Conservation (phyloP, 352 stramenopile species). For the Phytophthora colocasiae region DNA sequence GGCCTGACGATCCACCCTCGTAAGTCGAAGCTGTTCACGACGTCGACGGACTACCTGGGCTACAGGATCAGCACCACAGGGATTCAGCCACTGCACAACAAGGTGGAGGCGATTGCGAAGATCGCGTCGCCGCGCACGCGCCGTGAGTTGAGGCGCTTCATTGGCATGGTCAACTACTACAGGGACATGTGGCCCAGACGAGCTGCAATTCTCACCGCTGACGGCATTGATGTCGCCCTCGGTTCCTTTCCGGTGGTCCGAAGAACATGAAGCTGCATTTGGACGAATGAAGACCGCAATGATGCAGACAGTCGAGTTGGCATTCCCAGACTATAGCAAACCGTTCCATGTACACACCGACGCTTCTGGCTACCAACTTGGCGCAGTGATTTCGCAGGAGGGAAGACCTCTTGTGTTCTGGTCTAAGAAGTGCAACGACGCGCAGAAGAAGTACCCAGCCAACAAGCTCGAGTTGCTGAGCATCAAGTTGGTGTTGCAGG, state of each 20-base stretch:
- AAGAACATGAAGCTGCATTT: background rate
- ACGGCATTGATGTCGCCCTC: constrained; percentile 1
- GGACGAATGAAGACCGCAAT: constrained; percentile 7
- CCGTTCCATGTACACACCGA: constrained; percentile 3
- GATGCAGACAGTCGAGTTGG: background rate
- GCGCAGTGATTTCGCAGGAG: constrained; percentile 9
- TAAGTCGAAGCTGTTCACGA: too few relatives aligned
- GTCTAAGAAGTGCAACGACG: constrained; percentile 12
- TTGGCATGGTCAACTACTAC: constrained; percentile 8
- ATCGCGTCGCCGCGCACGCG: constrained; percentile 1
- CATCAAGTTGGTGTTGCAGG: constrained; percentile 4
- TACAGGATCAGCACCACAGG: too few relatives aligned
- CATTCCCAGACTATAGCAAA: background rate
- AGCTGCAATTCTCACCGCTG: constrained; percentile 1
- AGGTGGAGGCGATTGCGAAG: background rate
- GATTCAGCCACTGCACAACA: background rate
- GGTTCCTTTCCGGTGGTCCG: background rate
- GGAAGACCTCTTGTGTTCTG: constrained; percentile 5
- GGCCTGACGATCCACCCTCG: too few relatives aligned
- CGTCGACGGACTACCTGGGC: too few relatives aligned
- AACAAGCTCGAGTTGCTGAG: constrained; percentile 7
- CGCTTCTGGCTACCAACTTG: background rate
- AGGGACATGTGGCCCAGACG: constrained; percentile 4
- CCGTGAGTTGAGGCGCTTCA: background rate
- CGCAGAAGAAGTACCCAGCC: constrained; percentile 1